Evolutionary conservation across 495 filamentous ascomycete species (phyloP), one percentile per base, ranked within the genome.

Genomic region (Diplogelasinospora grovesii): DNA sequence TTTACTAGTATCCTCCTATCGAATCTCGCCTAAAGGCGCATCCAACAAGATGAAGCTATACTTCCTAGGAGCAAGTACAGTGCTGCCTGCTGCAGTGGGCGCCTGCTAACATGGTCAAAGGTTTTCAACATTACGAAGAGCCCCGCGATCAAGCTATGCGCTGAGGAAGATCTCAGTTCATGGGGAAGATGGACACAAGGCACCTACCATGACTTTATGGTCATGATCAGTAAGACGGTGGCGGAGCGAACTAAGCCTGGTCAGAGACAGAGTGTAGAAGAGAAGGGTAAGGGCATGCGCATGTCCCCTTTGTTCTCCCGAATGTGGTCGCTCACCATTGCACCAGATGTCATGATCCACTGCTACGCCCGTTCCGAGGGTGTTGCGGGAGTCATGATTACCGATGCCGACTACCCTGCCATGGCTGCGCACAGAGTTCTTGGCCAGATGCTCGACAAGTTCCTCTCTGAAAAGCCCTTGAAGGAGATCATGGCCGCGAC

Each of bases 361-460:
- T 85, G 81, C 52, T 96, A 95, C 64, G 83, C 77, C 24, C 86
- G 88, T 29, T 80, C 81, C 41, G 86, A 96, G 63, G 90, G 89
- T 48, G 70, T 97, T 48, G 80, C 81, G 45, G 89, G 83, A 40
- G 81, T 96, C 55, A 85, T 95, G 48, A 93, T 97, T 54, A 83
- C 79, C 45, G n/a, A n/a, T n/a, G 80, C 86, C 46, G 84, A 93
- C 52, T 98, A 98, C 65, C 89, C 89, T 16, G 75, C 79, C 20
- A 71, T 93, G 1, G 86, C 90, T 6, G 93, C 92, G n/a, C 92
- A 97, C 64, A 85, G 89, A 60, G 77, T 98, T 24, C 81, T 98
- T 32, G 83, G 81, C 45, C 94, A 97, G 63, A 74, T 95, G 19
- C 71, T 90, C 56, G 92, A 97, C 59, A 89, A 98, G 65, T 98